These are phyloP conservation scores for Taphrina wiesneri DNA, from an alignment of 1,139 yeast species.

Conservation along the genomic window DNA sequence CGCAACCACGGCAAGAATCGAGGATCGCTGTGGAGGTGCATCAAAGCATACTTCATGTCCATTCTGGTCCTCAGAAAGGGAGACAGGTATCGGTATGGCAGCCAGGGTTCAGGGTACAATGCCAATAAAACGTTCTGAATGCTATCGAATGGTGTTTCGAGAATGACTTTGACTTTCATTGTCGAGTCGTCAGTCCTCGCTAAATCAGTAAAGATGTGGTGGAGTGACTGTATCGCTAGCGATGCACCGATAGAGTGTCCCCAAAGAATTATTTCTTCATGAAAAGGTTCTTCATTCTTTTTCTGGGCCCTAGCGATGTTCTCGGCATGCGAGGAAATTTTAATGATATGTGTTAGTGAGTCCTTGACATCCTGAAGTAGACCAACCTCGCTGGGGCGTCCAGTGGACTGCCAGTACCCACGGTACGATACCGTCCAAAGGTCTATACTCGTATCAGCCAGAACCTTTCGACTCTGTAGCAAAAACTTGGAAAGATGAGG, in stretches of 20 bases:
- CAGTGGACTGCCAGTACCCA: conserved; percentile 28
- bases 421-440: conserved; percentile 31
- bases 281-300: neutral
- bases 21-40: neutral
- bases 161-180: conserved; percentile 10
- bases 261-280: conserved; percentile 13
- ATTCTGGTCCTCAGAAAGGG: conserved; percentile 18
- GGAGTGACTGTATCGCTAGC: conserved; percentile 5
- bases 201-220: neutral
- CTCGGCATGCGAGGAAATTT: neutral
- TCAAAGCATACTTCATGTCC: conserved; percentile 13
- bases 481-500: conserved; percentile 13
- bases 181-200: too few relatives aligned
- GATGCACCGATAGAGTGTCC: conserved; percentile 33
- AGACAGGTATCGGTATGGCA: conserved; percentile 30
- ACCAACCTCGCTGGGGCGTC: conserved; percentile 23
- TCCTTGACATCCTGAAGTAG: conserved; percentile 17
- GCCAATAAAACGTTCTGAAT: conserved; percentile 1
- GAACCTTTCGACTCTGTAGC: neutral
- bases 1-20: neutral
- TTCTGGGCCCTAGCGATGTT: neutral
- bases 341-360: neutral
- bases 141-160: conserved; percentile 29
- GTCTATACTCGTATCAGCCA: neutral
- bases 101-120: conserved; percentile 30